Evolutionary conservation across 495 filamentous ascomycete genomes (phyloP).

Genomic region (Chaetomium cochliodes): DNA sequence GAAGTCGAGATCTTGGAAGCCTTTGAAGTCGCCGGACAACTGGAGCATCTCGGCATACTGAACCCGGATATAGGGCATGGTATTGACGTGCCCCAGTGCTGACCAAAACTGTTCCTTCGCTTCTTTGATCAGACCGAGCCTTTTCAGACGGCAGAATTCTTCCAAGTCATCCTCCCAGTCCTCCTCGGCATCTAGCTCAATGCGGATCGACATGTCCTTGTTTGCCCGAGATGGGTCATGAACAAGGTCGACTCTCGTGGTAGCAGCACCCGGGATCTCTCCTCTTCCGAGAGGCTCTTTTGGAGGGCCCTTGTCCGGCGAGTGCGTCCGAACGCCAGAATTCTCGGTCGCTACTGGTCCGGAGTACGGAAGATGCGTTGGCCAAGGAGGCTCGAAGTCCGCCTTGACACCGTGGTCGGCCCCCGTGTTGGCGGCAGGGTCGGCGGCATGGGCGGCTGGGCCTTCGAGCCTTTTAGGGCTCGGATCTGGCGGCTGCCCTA

Average conservation of each 20-base stretch:
- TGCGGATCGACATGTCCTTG: slow-evolving; percentile 22
- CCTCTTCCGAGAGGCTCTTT: not conserved
- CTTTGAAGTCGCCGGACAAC: slow-evolving; percentile 23
- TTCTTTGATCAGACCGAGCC: slow-evolving; percentile 28
- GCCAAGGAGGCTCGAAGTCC: not conserved
- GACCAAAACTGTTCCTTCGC: slow-evolving; percentile 22
- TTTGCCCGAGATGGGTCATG: slow-evolving; percentile 22
- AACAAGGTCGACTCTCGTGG: slow-evolving; percentile 20
- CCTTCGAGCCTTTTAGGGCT: not conserved
- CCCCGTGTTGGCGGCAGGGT: not conserved
- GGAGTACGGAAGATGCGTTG: not conserved
- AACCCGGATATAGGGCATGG: slow-evolving; percentile 23
- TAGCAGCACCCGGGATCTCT: not conserved
- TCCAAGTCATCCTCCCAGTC: slow-evolving; percentile 27
- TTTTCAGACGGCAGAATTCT: slow-evolving; percentile 26
- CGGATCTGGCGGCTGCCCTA: not conserved
- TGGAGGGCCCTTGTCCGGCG: not conserved
- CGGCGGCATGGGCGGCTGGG: not conserved
- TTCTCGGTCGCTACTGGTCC: not conserved
- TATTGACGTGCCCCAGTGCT: slow-evolving; percentile 13
- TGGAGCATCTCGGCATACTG: slow-evolving; percentile 30
- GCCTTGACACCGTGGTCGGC: not conserved
- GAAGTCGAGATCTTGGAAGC: not conserved
- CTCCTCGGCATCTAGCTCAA: slow-evolving; percentile 25
- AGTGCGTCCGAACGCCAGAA: not conserved